Base-by-base conservation (phyloP, 2,329 filamentous ascomycete species). In the Xylaria digitata region DNA sequence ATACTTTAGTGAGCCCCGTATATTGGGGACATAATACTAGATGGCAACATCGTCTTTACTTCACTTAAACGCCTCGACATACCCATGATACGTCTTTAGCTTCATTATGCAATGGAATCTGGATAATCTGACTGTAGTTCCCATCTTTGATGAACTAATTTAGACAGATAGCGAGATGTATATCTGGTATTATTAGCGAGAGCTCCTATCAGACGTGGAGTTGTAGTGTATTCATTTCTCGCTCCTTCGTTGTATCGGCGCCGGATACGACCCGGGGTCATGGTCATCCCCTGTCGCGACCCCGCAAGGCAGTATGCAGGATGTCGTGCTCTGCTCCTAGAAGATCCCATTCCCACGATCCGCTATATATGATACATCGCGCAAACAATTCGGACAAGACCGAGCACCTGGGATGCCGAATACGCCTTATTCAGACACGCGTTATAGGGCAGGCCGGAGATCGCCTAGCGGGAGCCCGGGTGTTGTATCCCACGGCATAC, bases 21-120 rank as follows among this genome's bases (percentile, higher is more conserved):
- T 43, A 43, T 6, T 21, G 30, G 30, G 7, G 23, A 56, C 43
- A 55, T 49, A 46, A 60, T 23, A 57, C 37, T 45, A 34, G 19
- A 52, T 21, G n/a, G 11, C 34, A 46, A 21, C 9, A 53, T 46
- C 17, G 3, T 40, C n/a, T 45, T 45, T 26, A n/a, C 30, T 26
- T 30, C 21, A 9, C 26, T 53, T n/a, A 34, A 23, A 50, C 15
- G 30, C 17, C 13, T 8, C 26, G 7, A 52, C 9, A 17, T 34
- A 19, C 34, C 34, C n/a, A 17, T 11, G 8, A 19, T 32, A 21
- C 6, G 19, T 17, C 40, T 5, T 40, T 6, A 30, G 21, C 9
- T 34, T 26, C 7, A 17, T 40, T 7, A 26, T 54, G 13, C 32
- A 21, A 8, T 63, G 2, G 26, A 34, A 9, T 5, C 2, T 11